Evolutionary conservation across 129 eudicot species (phyloP).

Genomic region (Artemisia annua): DNA sequence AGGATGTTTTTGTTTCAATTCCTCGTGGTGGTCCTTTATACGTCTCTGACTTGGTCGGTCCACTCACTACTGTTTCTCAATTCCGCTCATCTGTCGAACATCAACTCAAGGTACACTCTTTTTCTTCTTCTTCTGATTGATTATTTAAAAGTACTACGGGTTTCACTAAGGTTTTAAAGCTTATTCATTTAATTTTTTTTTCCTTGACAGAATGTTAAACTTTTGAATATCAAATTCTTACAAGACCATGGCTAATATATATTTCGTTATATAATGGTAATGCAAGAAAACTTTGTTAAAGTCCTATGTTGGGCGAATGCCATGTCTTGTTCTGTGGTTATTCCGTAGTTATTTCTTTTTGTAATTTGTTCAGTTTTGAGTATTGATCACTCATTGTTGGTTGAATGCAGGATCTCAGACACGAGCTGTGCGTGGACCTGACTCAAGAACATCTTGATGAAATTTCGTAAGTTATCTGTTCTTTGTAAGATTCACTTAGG

Average conservation of each 20-base stretch:
- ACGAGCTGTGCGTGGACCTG: constrained; percentile 28
- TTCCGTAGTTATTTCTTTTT: not conserved
- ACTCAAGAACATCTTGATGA: constrained; percentile 30
- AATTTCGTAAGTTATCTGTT: constrained; percentile 18
- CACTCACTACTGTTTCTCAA: constrained; percentile 52
- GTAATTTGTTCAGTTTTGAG: constrained; percentile 10
- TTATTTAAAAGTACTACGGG: not conserved
- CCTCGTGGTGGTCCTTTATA: constrained; percentile 84
- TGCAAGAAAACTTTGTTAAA: not conserved
- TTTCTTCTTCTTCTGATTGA: not conserved
- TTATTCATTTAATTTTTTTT: no score
- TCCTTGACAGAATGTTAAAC: not conserved
- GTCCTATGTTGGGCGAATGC: not conserved
- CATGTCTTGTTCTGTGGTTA: constrained; percentile 13
- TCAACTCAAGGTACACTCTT: constrained; percentile 30
- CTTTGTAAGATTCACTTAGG: not conserved
- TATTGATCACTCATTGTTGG: constrained; percentile 18
- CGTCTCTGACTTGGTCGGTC: constrained; percentile 60
- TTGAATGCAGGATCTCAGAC: constrained; percentile 32
- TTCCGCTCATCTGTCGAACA: constrained; percentile 43
- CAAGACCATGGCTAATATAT: not conserved
- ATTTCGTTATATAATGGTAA: not conserved
- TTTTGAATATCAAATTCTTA: not conserved
- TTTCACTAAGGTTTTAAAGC: not conserved
- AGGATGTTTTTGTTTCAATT: constrained; percentile 39